Evolutionary conservation across 2,329 filamentous ascomycete genomes (phyloP).

Genomic region (Ophiocordyceps camponoti-saundersi): DNA sequence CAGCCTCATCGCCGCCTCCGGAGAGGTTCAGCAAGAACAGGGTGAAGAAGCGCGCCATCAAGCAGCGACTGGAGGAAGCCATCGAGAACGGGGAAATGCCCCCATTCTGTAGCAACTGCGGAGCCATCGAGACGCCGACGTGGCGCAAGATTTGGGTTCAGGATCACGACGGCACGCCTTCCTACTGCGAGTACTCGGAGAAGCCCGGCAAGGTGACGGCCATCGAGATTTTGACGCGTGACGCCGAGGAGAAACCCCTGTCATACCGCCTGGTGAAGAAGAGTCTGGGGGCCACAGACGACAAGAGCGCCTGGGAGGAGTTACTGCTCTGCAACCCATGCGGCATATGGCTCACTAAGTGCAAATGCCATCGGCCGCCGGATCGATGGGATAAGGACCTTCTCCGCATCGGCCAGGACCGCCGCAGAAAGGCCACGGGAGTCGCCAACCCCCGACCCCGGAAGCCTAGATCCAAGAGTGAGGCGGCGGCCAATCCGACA

Average conservation of each 20-base stretch:
- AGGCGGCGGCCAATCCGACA: constrained; percentile 24
- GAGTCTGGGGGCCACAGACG: constrained; percentile 40
- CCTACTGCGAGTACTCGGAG: constrained; percentile 53
- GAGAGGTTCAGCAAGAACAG: constrained; percentile 44
- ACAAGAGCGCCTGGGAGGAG: constrained; percentile 51
- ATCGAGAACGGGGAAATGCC: constrained; percentile 73
- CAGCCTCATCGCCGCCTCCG: constrained; percentile 22
- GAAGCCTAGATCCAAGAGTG: constrained; percentile 31
- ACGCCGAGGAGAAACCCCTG: constrained; percentile 43
- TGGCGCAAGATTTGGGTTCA: constrained; percentile 92
- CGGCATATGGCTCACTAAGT: constrained; percentile 87
- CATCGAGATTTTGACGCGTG: constrained; percentile 48
- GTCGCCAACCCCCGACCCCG: constrained; percentile 24
- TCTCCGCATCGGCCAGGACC: constrained; percentile 31
- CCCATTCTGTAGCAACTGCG: constrained; percentile 81
- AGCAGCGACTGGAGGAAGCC: constrained; percentile 40
- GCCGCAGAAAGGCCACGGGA: constrained; percentile 29
- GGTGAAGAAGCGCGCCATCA: constrained; percentile 45
- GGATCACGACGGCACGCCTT: constrained; percentile 50
- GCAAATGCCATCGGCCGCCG: constrained; percentile 64
- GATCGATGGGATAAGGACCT: constrained; percentile 64
- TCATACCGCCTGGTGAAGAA: constrained; percentile 69
- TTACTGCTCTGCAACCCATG: constrained; percentile 86
- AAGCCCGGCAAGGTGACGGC: constrained; percentile 59
- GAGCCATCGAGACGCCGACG: constrained; percentile 86